Evolutionary conservation across 352 stramenopile species (phyloP).

Genomic region (Phytophthora melonis): DNA sequence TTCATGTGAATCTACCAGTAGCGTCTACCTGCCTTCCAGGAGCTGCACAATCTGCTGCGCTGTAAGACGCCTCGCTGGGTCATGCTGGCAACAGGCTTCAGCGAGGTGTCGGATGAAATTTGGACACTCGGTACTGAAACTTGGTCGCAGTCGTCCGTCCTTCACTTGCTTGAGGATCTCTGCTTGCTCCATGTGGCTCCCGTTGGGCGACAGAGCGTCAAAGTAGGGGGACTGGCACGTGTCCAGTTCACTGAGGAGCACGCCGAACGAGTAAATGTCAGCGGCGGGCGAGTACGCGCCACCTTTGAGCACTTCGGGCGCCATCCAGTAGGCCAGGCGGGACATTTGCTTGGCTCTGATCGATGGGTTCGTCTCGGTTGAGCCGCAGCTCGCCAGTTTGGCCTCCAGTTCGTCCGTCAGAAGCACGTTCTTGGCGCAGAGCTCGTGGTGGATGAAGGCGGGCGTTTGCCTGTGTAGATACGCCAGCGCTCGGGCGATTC

Average conservation of each 20-base stretch:
- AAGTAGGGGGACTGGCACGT: conserved; percentile 29
- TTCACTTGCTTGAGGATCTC: conserved; percentile 22
- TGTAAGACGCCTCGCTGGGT: conserved; percentile 45
- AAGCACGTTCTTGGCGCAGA: conserved; percentile 36
- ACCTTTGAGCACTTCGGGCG: conserved; percentile 69
- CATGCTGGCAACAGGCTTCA: conserved; percentile 47
- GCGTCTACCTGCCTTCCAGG: conserved; percentile 36
- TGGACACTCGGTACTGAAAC: conserved; percentile 52
- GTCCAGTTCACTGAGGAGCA: conserved; percentile 58
- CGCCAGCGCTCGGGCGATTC: conserved; percentile 34
- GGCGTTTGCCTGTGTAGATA: conserved; percentile 38
- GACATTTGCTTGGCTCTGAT: conserved; percentile 16
- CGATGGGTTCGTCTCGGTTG: conserved; percentile 9
- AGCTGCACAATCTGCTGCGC: conserved; percentile 54
- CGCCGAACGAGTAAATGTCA: conserved; percentile 70
- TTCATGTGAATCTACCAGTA: neutral
- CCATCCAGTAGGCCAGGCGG: conserved; percentile 32
- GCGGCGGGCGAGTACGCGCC: conserved; percentile 53
- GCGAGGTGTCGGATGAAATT: conserved; percentile 48
- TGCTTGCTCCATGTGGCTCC: conserved; percentile 5
- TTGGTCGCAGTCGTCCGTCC: conserved; percentile 46
- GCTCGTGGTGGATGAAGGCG: conserved; percentile 16
- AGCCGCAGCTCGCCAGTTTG: conserved; percentile 32
- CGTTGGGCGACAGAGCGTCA: conserved; percentile 19
- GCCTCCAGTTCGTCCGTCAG: conserved; percentile 29